These are phyloP conservation scores for Daldinia concentrica DNA, from an alignment of 495 filamentous ascomycete species.

Conservation along the genomic window DNA sequence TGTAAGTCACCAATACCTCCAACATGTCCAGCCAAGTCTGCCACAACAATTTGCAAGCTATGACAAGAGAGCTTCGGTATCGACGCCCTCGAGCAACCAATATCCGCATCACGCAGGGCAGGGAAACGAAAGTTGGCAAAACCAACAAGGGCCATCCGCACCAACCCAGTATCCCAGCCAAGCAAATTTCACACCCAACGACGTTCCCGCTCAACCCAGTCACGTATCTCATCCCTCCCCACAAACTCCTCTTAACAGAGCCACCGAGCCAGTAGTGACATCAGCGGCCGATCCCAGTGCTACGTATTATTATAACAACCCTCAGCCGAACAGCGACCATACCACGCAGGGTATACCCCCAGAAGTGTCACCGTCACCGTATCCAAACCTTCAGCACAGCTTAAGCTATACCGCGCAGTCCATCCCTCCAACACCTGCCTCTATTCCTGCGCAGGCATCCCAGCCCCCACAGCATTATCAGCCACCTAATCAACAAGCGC, in stretches of 20 bases:
- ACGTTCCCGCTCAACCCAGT: slow-evolving; percentile 42
- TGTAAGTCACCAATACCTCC: slow-evolving; percentile 50
- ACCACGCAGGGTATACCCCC: slow-evolving; percentile 48
- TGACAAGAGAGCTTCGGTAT: slow-evolving; percentile 53
- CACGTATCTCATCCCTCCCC: slow-evolving; percentile 46
- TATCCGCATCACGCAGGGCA: slow-evolving; percentile 61
- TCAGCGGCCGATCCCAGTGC: slow-evolving; percentile 57
- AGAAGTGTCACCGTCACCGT: slow-evolving; percentile 53
- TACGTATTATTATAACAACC: slow-evolving; percentile 59
- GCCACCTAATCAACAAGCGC: slow-evolving; percentile 34
- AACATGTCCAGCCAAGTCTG: slow-evolving; percentile 47
- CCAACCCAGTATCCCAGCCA: slow-evolving; percentile 51
- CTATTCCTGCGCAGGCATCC: slow-evolving; percentile 50
- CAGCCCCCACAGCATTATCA: slow-evolving; percentile 49
- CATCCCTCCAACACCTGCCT: slow-evolving; percentile 55
- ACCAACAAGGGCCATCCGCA: slow-evolving; percentile 41
- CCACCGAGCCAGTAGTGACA: slow-evolving; percentile 43
- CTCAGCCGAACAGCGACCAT: slow-evolving; percentile 46
- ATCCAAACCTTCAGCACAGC: slow-evolving; percentile 55
- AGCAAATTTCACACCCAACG: slow-evolving; percentile 44
- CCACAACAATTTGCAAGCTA: slow-evolving; percentile 52
- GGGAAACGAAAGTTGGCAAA: slow-evolving; percentile 57
- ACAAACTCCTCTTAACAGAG: slow-evolving; percentile 47
- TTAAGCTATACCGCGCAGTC: slow-evolving; percentile 55
- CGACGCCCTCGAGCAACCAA: slow-evolving; percentile 46